Evolutionary conservation across 805 yeast genomes (phyloP), one percentile per base, ranked within the genome.

Genomic region (Metschnikowia kunwiensis): DNA sequence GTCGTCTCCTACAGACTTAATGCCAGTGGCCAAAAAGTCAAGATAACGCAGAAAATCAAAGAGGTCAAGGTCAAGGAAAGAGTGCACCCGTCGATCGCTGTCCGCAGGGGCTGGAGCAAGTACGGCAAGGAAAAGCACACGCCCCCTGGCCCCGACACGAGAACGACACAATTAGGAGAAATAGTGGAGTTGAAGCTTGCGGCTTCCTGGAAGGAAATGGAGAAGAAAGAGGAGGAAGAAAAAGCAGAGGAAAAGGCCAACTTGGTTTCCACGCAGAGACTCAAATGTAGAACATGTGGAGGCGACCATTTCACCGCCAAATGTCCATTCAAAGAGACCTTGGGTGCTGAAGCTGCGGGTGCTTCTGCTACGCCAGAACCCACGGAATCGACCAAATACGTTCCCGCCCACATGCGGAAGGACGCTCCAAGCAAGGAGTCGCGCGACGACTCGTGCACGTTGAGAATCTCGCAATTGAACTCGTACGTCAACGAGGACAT

Each of bases 311-410:
- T 81, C 76, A 85, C 97, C 27, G 70, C 87, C 61, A 82, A 83
- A 69, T 93, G 99, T 84, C 98, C 98, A 46, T 87, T 78, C 77
- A 89, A 85, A 70, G 94, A 83, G 54, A 84, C 93, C 24, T 71
- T 91, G 60, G 86, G 82, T 23, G 70, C 73, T 18, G 72, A 68
- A 24, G 63, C 68, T 24, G 67, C 72, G 23, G 70, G 75, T 7
- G 68, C 49, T 15, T 39, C 53, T n/a, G 57, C 55, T 20, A 51
- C 60, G 21, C 49, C 60, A 7, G 59, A 58, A 21, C 50, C 53
- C 17, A 43, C 53, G 25, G 61, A 50, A 19, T 40, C 44, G 14
- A 41, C 51, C 24, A 67, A 60, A 49, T 68, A 68, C 50, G 70
- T 66, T 41, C 66, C 72, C 42, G 72, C 67, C 51, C 74, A 68